Conservation (phyloP, 306 rosid species). For the Cyamopsis tetragonoloba region DNA sequence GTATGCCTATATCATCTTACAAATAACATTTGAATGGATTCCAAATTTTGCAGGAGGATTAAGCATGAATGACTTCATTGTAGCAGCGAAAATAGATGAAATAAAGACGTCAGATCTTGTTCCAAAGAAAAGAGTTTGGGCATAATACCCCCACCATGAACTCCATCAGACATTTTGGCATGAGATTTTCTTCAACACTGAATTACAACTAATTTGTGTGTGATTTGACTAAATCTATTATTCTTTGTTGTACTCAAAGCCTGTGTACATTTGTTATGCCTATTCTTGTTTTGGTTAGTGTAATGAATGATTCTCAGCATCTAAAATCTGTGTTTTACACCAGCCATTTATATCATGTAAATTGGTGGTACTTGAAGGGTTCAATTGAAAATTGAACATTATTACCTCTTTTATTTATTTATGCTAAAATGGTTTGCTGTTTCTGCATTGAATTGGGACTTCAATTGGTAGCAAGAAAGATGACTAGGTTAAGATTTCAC, state of each 20-base stretch:
- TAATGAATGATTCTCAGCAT: background rate
- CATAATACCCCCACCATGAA: slow-evolving; percentile 38
- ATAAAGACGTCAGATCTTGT: slow-evolving; percentile 80
- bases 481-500: too few relatives aligned
- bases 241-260: slow-evolving; percentile 1
- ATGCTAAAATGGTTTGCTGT: background rate
- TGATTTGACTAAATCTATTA: slow-evolving; percentile 7
- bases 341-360: background rate
- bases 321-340: background rate
- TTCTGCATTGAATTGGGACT: background rate
- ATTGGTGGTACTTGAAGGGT: background rate
- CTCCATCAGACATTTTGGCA: slow-evolving; percentile 4
- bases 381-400: slow-evolving; percentile 2
- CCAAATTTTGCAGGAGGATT: slow-evolving; percentile 76
- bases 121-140: slow-evolving; percentile 88
- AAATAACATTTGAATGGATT: slow-evolving; percentile 17
- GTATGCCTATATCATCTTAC: too few relatives aligned
- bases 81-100: slow-evolving; percentile 79
- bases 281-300: background rate
- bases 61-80: slow-evolving; percentile 84
- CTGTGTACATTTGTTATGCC: background rate
- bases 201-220: slow-evolving; percentile 18
- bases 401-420: background rate
- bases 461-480: too few relatives aligned
- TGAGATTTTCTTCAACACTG: background rate